These are phyloP conservation scores for Eutrema yunnanense DNA, from an alignment of 345 rosid genomes.

Conservation along the genomic window DNA sequence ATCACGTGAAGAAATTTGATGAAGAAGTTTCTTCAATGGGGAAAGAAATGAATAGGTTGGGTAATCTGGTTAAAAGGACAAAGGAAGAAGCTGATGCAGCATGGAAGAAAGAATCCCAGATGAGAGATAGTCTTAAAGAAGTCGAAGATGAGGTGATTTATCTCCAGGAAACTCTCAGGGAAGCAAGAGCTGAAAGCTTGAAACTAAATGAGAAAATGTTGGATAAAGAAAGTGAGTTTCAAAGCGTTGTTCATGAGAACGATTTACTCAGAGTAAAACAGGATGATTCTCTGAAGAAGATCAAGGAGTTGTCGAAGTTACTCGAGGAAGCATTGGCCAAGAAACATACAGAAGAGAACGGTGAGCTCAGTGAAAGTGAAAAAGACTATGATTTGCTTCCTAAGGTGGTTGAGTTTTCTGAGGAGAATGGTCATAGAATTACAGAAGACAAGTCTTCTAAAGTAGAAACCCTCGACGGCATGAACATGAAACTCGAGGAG, in stretches of 20 bases:
- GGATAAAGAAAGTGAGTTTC: slow-evolving; percentile 80
- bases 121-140: slow-evolving; percentile 69
- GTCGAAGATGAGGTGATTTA: slow-evolving; percentile 73
- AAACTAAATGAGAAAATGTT: slow-evolving; percentile 55
- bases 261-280: slow-evolving; percentile 61
- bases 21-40: slow-evolving; percentile 60
- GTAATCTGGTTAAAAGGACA: slow-evolving; percentile 49
- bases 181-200: slow-evolving; percentile 50
- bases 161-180: slow-evolving; percentile 75
- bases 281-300: slow-evolving; percentile 44
- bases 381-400: slow-evolving; percentile 92
- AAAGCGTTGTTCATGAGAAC: slow-evolving; percentile 58
- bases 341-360: slow-evolving; percentile 50
- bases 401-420: slow-evolving; percentile 72
- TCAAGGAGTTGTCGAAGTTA: slow-evolving; percentile 65
- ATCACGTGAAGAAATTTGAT: slow-evolving; percentile 54
- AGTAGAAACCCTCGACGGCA: neutral
- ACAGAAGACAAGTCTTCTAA: slow-evolving; percentile 46
- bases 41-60: slow-evolving; percentile 63
- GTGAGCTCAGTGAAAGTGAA: slow-evolving; percentile 75
- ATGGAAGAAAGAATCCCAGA: slow-evolving; percentile 60
- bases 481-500: slow-evolving; percentile 3
- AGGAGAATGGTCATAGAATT: slow-evolving; percentile 66
- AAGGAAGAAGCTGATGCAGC: slow-evolving; percentile 69
- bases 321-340: slow-evolving; percentile 68